phyloP scores from a whole-genome alignment of 1,284 basidiomycete species.

The Megacollybia platyphylla region DNA sequence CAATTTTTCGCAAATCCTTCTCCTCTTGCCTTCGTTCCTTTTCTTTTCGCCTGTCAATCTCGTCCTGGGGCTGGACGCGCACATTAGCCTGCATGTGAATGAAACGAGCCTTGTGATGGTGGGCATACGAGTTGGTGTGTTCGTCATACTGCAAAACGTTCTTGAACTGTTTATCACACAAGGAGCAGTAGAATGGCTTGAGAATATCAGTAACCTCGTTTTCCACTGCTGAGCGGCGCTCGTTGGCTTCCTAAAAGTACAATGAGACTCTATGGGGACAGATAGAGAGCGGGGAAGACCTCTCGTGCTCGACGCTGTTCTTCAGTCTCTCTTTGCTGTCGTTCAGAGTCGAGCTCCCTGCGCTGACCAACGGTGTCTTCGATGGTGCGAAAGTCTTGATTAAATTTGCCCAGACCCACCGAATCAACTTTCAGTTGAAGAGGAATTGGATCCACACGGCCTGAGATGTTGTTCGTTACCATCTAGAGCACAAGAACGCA shows the following conservation, averaged over 20 bases:
- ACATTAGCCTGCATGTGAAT: slow-evolving; percentile 64
- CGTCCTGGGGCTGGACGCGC: slow-evolving; percentile 45
- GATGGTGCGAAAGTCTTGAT: slow-evolving; percentile 67
- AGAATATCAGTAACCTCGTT: slow-evolving; percentile 55
- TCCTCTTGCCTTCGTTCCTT: slow-evolving; percentile 74
- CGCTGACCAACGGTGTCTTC: slow-evolving; percentile 73
- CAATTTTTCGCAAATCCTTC: slow-evolving; percentile 68
- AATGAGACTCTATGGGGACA: background rate
- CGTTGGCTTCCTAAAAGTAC: slow-evolving; percentile 43
- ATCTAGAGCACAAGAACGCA: background rate
- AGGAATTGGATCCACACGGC: slow-evolving; percentile 68
- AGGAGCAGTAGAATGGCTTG: slow-evolving; percentile 62
- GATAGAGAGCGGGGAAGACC: slow-evolving; percentile 21
- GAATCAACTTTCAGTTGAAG: slow-evolving; percentile 66
- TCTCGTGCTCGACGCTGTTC: slow-evolving; percentile 61
- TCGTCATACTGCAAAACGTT: slow-evolving; percentile 76
- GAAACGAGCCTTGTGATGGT: slow-evolving; percentile 69
- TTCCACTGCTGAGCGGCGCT: slow-evolving; percentile 51
- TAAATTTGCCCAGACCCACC: slow-evolving; percentile 66
- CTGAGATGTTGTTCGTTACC: slow-evolving; percentile 20
- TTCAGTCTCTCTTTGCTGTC: slow-evolving; percentile 64
- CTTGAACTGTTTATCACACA: slow-evolving; percentile 77
- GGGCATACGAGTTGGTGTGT: slow-evolving; percentile 75
- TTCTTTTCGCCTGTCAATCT: slow-evolving; percentile 61
- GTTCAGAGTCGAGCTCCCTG: slow-evolving; percentile 64